Conservation (phyloP, 306 rosid genomes). For the Malus sieversii region DNA sequence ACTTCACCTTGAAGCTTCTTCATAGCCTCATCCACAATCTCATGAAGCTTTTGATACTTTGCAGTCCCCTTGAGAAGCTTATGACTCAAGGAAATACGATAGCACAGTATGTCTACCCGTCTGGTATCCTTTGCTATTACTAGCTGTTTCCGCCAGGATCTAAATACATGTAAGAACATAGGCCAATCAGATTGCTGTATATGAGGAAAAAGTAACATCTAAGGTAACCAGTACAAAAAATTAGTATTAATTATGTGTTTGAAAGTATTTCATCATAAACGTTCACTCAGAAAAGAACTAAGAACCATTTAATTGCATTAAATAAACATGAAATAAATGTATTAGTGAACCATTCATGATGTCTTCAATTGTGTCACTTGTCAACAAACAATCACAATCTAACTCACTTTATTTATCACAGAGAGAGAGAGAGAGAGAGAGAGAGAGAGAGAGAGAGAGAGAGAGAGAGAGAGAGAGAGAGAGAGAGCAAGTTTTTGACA, state of each 20-base stretch:
- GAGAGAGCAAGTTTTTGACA: background rate
- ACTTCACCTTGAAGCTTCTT: slow-evolving; percentile 86
- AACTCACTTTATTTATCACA: background rate
- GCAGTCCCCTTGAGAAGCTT: slow-evolving; percentile 73
- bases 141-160: slow-evolving; percentile 86
- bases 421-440: background rate
- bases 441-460: background rate
- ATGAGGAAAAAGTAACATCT: background rate
- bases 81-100: slow-evolving; percentile 82
- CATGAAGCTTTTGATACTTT: slow-evolving; percentile 44
- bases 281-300: background rate
- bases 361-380: background rate
- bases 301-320: background rate
- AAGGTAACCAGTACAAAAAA: background rate
- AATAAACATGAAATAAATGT: background rate
- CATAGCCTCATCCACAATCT: slow-evolving; percentile 63
- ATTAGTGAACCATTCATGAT: background rate
- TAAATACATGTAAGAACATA: slow-evolving; percentile 25
- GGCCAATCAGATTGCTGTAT: slow-evolving; percentile 3
- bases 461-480: background rate
- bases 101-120: slow-evolving; percentile 84
- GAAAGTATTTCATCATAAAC: background rate
- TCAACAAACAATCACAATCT: background rate
- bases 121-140: slow-evolving; percentile 73
- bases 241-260: background rate